Percentiles rank a stretch among this genome's conserved stretches.
phyloP scores from a whole-genome alignment of 495 filamentous ascomycete genomes.

The Durotheca rogersii region DNA sequence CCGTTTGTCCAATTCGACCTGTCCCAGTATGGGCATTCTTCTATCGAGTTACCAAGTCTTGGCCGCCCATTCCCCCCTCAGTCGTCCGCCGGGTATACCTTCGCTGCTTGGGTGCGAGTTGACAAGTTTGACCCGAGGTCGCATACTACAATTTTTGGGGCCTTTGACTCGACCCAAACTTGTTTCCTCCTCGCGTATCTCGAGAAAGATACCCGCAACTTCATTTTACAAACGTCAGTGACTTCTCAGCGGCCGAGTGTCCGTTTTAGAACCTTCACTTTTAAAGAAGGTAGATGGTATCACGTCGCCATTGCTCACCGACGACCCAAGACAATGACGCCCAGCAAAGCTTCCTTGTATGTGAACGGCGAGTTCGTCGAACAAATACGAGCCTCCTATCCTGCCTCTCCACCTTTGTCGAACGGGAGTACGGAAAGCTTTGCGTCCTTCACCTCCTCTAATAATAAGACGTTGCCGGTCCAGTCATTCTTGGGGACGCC shows the following conservation, averaged over 20 bases:
- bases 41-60: constrained; percentile 81
- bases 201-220: constrained; percentile 90
- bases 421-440: constrained; percentile 62
- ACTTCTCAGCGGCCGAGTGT: constrained; percentile 84
- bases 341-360: constrained; percentile 84
- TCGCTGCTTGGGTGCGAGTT: constrained; percentile 83
- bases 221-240: constrained; percentile 95
- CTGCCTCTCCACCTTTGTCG: constrained; percentile 62
- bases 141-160: constrained; percentile 94
- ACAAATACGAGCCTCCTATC: constrained; percentile 86
- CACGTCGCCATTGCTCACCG: constrained; percentile 86
- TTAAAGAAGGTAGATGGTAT: constrained; percentile 80
- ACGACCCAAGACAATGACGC: constrained; percentile 68
- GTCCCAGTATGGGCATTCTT: constrained; percentile 80
- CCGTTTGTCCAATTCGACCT: constrained; percentile 93
- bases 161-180: constrained; percentile 87
- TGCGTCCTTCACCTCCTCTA: constrained; percentile 58
- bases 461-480: constrained; percentile 61
- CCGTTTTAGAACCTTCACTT: constrained; percentile 80
- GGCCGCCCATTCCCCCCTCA: constrained; percentile 76
- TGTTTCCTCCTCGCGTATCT: constrained; percentile 94
- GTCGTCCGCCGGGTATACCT: constrained; percentile 77
- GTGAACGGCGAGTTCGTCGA: constrained; percentile 93
- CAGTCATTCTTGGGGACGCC: constrained; percentile 95
- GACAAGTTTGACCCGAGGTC: constrained; percentile 79